Base-by-base conservation (phyloP, 768 basidiomycete species). In the Exsudoporus frostii region DNA sequence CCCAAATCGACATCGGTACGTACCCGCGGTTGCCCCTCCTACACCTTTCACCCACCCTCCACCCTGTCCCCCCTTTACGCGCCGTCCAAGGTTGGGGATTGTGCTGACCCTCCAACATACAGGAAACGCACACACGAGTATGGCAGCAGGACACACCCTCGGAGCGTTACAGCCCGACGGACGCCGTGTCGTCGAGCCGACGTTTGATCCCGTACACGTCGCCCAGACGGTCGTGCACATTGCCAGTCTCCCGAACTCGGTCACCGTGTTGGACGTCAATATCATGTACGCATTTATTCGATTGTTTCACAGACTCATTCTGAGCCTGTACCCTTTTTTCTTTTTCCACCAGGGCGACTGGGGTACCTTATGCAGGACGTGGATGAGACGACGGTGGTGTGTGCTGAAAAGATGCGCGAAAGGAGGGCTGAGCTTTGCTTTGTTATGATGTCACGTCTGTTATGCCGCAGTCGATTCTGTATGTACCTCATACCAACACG, bases 1-100 rank as follows among this genome's bases (percentile, higher is more conserved):
- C 86, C 2, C 90, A 93, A 64, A 80, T 93, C 44, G 91, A 93
- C 65, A 89, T 93, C 43, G 91, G 90, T 84, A 42, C 27, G 65
- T 44, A 4, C 25, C 43, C 36, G 15, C n/a, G 29, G 10, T 1
- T 6, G 5, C 11, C 20, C 34, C 4, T 24, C 27, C 14, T 10
- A 29, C 29, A 10, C 10, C 29, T 7, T 10, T 29, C 27, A 8
- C 27, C 27, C n/a, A n/a, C n/a, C n/a, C 27, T 8, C 27, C 7
- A 8, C 10, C 27, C 27, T 6, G 8, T 9, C 27, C 6, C 5
- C 27, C 27, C 27, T 27, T 27, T 27, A 29, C 27, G 27, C 1
- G 2, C 27, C 27, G 9, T 29, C 29, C 29, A 3, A 29, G 29
- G 27, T 27, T 27, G 27, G 10, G 9, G 29, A 29, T 10, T 29